Evolutionary conservation across 2,329 filamentous ascomycete genomes (phyloP).

Genomic region (Penicillium sumatraense): DNA sequence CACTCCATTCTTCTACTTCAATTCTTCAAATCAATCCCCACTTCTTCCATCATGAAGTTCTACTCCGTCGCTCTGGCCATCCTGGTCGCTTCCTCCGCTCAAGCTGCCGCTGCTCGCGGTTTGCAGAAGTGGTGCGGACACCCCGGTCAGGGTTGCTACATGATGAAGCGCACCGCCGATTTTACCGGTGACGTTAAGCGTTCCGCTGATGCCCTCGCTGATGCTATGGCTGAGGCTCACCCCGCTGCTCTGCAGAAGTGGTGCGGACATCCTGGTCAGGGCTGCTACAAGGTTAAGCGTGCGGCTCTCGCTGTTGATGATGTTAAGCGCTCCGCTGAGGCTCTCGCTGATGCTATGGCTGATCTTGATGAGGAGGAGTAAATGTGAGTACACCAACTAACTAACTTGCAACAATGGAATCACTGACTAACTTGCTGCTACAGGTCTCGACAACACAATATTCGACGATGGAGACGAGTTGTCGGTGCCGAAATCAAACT

Average conservation of each 20-base stretch:
- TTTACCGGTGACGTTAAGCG: constrained; percentile 34
- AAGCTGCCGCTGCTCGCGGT: constrained; percentile 28
- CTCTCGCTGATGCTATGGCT: constrained; percentile 38
- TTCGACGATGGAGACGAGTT: too few species aligned
- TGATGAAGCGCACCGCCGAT: constrained; percentile 34
- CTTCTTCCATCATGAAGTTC: constrained; percentile 54
- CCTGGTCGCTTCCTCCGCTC: constrained; percentile 44
- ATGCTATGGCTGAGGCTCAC: constrained; percentile 34
- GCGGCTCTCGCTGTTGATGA: constrained; percentile 68
- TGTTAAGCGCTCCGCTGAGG: constrained; percentile 38
- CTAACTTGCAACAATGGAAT: too few species aligned
- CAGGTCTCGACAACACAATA: too few species aligned
- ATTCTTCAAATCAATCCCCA: constrained; percentile 2
- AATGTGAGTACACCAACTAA: too few species aligned
- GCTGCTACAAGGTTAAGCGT: constrained; percentile 65
- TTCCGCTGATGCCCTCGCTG: constrained; percentile 37
- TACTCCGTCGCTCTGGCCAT: constrained; percentile 47
- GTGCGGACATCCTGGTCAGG: constrained; percentile 39
- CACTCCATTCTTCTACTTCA: constrained; percentile 3
- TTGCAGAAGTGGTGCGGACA: constrained; percentile 35
- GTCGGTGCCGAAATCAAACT: too few species aligned
- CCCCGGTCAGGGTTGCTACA: constrained; percentile 35
- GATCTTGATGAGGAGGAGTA: constrained; percentile 35
- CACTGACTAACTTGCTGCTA: too few species aligned
- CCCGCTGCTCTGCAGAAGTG: constrained; percentile 32